Conservation (phyloP, 805 yeast genomes). For the Lipomyces chichibuensis region DNA sequence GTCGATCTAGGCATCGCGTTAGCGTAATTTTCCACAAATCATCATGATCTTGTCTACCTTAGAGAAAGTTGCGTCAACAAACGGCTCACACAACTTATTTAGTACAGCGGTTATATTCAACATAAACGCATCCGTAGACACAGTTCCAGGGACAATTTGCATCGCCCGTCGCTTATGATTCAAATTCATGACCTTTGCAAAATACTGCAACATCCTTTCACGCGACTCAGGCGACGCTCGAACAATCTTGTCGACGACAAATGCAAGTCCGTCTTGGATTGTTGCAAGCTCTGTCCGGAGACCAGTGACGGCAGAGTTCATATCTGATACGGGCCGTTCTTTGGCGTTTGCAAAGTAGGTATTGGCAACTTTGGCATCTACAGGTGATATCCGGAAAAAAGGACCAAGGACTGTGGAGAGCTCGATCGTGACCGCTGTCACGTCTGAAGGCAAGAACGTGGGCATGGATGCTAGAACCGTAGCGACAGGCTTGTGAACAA, state of each 20-base stretch:
- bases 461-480: constrained; percentile 58
- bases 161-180: constrained; percentile 88
- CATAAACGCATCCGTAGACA: constrained; percentile 82
- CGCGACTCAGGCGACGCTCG: constrained; percentile 73
- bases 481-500: constrained; percentile 65
- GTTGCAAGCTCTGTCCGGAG: constrained; percentile 66
- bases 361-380: constrained; percentile 48
- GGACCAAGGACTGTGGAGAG: constrained; percentile 73
- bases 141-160: constrained; percentile 67
- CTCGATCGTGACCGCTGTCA: constrained; percentile 59
- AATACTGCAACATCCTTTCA: constrained; percentile 62
- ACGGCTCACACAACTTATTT: constrained; percentile 78
- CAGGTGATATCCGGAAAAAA: constrained; percentile 72
- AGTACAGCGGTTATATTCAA: constrained; percentile 70
- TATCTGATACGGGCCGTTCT: constrained; percentile 49
- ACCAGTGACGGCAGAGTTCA: constrained; percentile 58
- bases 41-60: constrained; percentile 4
- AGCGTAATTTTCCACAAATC: not conserved
- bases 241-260: constrained; percentile 70
- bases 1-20: constrained; percentile 50
- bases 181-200: constrained; percentile 72
- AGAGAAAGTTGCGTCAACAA: constrained; percentile 64
- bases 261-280: constrained; percentile 58
- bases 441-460: constrained; percentile 55
- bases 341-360: constrained; percentile 37